phyloP scores from a whole-genome alignment of 73 alveolate species.

The Paramecium sexaurelia region DNA sequence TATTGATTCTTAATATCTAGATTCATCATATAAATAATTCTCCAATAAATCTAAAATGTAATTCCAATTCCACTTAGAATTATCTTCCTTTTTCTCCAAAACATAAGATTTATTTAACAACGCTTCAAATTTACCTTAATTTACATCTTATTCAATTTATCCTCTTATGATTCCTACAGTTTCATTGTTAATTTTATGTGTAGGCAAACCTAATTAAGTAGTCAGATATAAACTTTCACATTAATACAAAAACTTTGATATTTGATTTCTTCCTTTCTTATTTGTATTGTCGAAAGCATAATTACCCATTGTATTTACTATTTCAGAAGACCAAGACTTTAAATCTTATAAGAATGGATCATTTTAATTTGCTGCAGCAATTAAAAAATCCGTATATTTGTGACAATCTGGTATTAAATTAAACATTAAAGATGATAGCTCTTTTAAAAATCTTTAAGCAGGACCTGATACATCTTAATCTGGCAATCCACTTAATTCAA shows the following conservation, averaged over 20 bases:
- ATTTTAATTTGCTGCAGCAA: slow-evolving; percentile 60
- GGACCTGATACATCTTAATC: slow-evolving; percentile 39
- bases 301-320: slow-evolving; percentile 59
- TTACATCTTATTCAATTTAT: slow-evolving; percentile 57
- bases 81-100: slow-evolving; percentile 7
- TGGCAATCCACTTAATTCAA: slow-evolving; percentile 53
- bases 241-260: slow-evolving; percentile 49
- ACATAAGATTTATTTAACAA: slow-evolving; percentile 34
- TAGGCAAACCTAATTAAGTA: slow-evolving; percentile 53
- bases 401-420: slow-evolving; percentile 59
- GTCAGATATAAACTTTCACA: slow-evolving; percentile 58
- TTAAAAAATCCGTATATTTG: slow-evolving; percentile 60
- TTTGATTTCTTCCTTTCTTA: background rate
- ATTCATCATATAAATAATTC: background rate
- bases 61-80: slow-evolving; percentile 51
- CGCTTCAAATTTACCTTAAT: slow-evolving; percentile 32
- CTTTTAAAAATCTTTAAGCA: slow-evolving; percentile 53
- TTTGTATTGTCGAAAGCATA: slow-evolving; percentile 56
- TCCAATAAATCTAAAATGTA: slow-evolving; percentile 30
- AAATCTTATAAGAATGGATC: slow-evolving; percentile 36
- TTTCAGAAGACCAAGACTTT: slow-evolving; percentile 60
- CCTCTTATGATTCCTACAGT: slow-evolving; percentile 56
- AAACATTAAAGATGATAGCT: slow-evolving; percentile 59
- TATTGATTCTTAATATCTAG: background rate
- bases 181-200: slow-evolving; percentile 54